Evolutionary conservation across 2,329 filamentous ascomycete genomes (phyloP).

Genomic region (Beauveria sp.): DNA sequence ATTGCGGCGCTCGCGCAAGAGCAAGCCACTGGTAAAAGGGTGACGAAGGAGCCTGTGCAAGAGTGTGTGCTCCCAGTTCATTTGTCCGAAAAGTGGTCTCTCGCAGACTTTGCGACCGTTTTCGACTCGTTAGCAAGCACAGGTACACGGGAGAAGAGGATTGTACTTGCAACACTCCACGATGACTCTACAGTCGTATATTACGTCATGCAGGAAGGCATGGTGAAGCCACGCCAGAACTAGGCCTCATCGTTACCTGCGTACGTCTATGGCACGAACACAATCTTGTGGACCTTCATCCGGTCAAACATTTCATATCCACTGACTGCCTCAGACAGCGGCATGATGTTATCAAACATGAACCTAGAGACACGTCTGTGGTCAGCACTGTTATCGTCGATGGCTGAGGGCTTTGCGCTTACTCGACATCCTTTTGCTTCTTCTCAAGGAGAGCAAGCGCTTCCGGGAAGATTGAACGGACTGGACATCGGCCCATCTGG

Average conservation of each 20-base stretch:
- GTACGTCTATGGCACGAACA: conserved; percentile 46
- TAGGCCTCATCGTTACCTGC: conserved; percentile 29
- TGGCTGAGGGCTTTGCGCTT: conserved; percentile 20
- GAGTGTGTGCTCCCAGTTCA: conserved; percentile 76
- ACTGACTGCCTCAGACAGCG: conserved; percentile 55
- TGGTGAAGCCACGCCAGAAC: conserved; percentile 80
- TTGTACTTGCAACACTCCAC: conserved; percentile 68
- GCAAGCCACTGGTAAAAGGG: conserved; percentile 36
- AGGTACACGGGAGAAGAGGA: conserved; percentile 51
- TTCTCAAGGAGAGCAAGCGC: conserved; percentile 57
- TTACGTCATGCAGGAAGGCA: conserved; percentile 79
- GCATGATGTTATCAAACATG: conserved; percentile 71
- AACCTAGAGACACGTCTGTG: conserved; percentile 43
- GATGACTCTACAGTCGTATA: conserved; percentile 79
- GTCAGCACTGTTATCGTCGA: neutral
- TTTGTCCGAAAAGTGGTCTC: conserved; percentile 63
- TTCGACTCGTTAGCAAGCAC: conserved; percentile 55
- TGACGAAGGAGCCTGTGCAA: conserved; percentile 45
- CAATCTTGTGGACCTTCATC: conserved; percentile 67
- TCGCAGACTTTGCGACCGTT: conserved; percentile 57
- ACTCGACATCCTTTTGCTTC: conserved; percentile 61
- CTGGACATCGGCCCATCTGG: conserved; percentile 71
- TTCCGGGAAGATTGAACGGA: conserved; percentile 60
- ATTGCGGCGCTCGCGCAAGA: conserved; percentile 60
- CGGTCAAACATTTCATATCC: conserved; percentile 66